Evolutionary conservation across 306 rosid genomes (phyloP), one percentile per base, ranked within the genome.

Genomic region (Prinsepia uniflora): DNA sequence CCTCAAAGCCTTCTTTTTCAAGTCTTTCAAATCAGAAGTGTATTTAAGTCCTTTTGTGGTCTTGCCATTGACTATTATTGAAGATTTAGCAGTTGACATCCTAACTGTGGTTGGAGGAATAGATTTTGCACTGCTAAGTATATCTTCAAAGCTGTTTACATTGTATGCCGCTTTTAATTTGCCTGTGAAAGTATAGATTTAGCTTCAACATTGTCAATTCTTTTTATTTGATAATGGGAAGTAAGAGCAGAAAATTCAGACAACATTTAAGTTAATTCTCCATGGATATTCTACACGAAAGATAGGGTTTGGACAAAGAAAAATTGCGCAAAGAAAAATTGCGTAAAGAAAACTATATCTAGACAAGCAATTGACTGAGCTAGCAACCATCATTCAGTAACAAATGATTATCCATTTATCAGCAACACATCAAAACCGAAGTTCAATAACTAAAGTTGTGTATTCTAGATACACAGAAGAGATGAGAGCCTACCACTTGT

Each of bases 41-140:
- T 79, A 61, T 54, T 61, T 75, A 66, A 48, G 76, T 30, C 57
- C 75, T 34, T 72, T 69, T 34, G 45, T 61, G 63, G 65, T 75
- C 72, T 49, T 69, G 3, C 56, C 77, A 70, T 69, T 56, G 62
- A 72, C 78, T 56, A 60, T 67, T 72, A 81, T 65, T 63, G 49
- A 47, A 66, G 81, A 68, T 72, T 44, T 83, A 44, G 75, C 64
- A 63, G 53, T 74, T 48, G 78, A 70, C 59, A 55, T 83, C 72
- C 74, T 45, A 49, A 65, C 41, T 58, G 77, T 76, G 77, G 73
- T 66, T 63, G 34, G 79, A 61, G 67, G 58, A 24, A 48, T 2
- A 61, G 54, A 46, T 69, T 69, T 81, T 11, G 76, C 69, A 55
- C 39, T 68, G 10, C 62, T 61, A 76, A 53, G 66, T 56, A 64